Evolutionary conservation across 805 yeast species (phyloP).

Genomic region (Lipomyces japonicus): DNA sequence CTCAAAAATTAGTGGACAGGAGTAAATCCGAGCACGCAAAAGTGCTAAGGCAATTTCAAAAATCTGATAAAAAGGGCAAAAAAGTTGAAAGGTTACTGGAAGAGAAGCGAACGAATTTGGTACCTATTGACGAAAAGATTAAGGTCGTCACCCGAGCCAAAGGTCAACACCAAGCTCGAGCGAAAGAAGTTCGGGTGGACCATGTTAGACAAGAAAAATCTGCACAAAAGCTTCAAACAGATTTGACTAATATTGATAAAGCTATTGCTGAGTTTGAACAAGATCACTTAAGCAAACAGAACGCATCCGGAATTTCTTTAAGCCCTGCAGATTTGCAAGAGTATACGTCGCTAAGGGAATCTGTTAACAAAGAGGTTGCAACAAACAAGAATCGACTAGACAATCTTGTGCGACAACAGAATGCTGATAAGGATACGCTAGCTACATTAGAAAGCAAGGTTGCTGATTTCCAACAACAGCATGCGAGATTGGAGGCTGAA

Average conservation of each 20-base stretch:
- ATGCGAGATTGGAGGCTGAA: constrained; percentile 33
- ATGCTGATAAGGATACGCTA: constrained; percentile 30
- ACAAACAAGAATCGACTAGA: constrained; percentile 30
- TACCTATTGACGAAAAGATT: constrained; percentile 61
- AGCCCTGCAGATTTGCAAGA: constrained; percentile 52
- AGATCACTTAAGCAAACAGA: constrained; percentile 36
- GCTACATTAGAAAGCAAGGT: constrained; percentile 22
- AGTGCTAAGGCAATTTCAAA: constrained; percentile 23
- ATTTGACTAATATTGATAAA: constrained; percentile 46
- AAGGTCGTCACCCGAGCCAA: constrained; percentile 49
- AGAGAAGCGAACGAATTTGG: constrained; percentile 45
- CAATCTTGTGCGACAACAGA: constrained; percentile 29
- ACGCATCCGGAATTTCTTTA: constrained; percentile 40
- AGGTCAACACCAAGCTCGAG: constrained; percentile 37
- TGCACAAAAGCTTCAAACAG: constrained; percentile 44
- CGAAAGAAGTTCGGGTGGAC: constrained; percentile 54
- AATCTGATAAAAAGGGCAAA: constrained; percentile 39
- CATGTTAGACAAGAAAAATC: constrained; percentile 48
- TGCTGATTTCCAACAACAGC: constrained; percentile 20
- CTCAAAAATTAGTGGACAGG: constrained; percentile 13
- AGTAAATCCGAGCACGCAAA: constrained; percentile 27
- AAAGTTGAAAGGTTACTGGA: constrained; percentile 43
- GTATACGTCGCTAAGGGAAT: constrained; percentile 56
- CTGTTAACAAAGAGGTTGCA: constrained; percentile 39
- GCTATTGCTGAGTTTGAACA: constrained; percentile 43